Percentiles rank a stretch among this genome's conserved stretches.
Conservation (phyloP, 129 eudicot species). For the Tanacetum coccineum region DNA sequence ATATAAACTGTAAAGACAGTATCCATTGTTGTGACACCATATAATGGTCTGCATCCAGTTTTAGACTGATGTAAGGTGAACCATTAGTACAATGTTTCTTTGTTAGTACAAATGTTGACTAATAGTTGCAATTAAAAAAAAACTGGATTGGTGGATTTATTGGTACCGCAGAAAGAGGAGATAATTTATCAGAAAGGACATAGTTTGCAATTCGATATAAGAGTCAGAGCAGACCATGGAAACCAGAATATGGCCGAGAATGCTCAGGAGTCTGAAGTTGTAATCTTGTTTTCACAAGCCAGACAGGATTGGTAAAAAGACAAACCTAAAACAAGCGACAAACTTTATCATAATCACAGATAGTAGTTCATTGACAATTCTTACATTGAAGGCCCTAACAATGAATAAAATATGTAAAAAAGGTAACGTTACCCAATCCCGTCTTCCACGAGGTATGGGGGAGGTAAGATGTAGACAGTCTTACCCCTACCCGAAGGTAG, state of each 20-base stretch:
- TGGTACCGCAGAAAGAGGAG: background rate
- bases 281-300: slow-evolving; percentile 98
- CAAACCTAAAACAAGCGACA: slow-evolving; percentile 53
- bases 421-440: no score
- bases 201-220: slow-evolving; percentile 8
- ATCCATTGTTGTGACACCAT: background rate
- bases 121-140: background rate
- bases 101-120: background rate
- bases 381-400: no score
- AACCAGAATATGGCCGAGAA: slow-evolving; percentile 74
- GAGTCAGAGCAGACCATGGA: slow-evolving; percentile 57
- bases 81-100: background rate
- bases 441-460: no score
- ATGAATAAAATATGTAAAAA: no score
- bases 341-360: slow-evolving; percentile 14
- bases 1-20: no score
- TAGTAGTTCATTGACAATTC: background rate
- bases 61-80: background rate
- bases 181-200: background rate
- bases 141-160: slow-evolving; percentile 6
- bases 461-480: no score
- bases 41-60: background rate
- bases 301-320: slow-evolving; percentile 85
- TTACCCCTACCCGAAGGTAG: no score
- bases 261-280: slow-evolving; percentile 94